Conservation (phyloP, 2,329 filamentous ascomycete genomes). For the Alternaria sp. region DNA sequence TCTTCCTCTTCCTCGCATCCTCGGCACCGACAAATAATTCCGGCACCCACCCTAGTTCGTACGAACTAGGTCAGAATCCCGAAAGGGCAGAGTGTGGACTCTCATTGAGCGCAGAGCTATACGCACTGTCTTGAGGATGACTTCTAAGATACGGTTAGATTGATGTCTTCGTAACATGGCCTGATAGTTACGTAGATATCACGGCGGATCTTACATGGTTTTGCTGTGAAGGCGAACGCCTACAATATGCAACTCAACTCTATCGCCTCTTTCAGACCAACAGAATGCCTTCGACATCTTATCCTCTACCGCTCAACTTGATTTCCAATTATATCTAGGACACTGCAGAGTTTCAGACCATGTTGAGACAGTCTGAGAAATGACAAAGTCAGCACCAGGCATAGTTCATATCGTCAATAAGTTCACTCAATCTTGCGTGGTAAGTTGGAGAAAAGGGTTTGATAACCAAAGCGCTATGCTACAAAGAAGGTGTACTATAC, state of each 20-base stretch:
- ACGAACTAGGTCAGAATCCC: not conserved
- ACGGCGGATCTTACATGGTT: not conserved
- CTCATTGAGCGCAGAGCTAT: not conserved
- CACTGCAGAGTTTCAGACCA: not conserved
- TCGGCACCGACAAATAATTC: not conserved
- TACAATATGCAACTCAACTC: not conserved
- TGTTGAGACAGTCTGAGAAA: not conserved
- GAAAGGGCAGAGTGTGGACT: constrained; percentile 1
- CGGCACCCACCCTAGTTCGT: not conserved
- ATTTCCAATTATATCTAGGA: not conserved
- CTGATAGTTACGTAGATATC: not conserved
- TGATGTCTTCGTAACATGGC: not conserved
- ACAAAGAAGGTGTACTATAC: constrained; percentile 26
- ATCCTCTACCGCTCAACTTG: not conserved
- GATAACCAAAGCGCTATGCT: constrained; percentile 18
- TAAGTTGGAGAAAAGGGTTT: not conserved
- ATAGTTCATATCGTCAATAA: no score
- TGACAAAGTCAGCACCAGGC: not conserved
- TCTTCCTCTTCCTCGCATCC: not conserved
- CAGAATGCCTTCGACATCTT: not conserved
- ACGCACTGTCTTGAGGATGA: not conserved
- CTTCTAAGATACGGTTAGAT: not conserved
- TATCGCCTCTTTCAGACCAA: not conserved
- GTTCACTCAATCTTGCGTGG: not conserved
- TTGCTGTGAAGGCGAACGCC: not conserved